Evolutionary conservation across 306 rosid species (phyloP).

Genomic region (Dalbergia cochinchinensis): DNA sequence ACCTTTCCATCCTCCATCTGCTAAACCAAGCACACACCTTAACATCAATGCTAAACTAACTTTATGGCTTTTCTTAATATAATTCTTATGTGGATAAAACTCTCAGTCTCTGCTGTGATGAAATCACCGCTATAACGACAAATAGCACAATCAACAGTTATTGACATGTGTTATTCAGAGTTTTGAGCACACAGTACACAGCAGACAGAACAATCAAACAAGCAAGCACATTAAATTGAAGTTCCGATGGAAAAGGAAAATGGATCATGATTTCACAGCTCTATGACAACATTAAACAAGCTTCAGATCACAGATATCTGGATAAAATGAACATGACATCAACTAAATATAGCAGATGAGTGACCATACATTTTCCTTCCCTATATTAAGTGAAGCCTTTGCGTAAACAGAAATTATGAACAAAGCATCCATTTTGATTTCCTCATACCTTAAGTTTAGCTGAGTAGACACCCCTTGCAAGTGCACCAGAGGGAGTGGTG

Average conservation of each 20-base stretch:
- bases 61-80: not conserved
- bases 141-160: not conserved
- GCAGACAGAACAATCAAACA: not conserved
- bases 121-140: not conserved
- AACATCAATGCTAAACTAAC: not conserved
- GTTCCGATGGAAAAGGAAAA: not conserved
- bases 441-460: conserved; percentile 82
- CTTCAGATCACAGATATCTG: conserved; percentile 11
- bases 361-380: not conserved
- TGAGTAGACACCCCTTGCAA: conserved; percentile 89
- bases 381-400: conserved; percentile 1
- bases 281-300: conserved; percentile 11
- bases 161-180: not conserved
- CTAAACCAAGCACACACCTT: conserved; percentile 8
- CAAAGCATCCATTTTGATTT: conserved; percentile 12
- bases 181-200: not conserved
- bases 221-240: not conserved
- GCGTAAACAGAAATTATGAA: conserved; percentile 8
- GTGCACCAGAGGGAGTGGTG: conserved; percentile 83
- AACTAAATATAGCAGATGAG: conserved; percentile 3
- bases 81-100: conserved; percentile 6
- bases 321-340: not conserved
- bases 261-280: not conserved
- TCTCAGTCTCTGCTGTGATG: not conserved
- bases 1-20: not conserved